phyloP scores from a whole-genome alignment of 345 rosid species.

The Alliaria petiolata region DNA sequence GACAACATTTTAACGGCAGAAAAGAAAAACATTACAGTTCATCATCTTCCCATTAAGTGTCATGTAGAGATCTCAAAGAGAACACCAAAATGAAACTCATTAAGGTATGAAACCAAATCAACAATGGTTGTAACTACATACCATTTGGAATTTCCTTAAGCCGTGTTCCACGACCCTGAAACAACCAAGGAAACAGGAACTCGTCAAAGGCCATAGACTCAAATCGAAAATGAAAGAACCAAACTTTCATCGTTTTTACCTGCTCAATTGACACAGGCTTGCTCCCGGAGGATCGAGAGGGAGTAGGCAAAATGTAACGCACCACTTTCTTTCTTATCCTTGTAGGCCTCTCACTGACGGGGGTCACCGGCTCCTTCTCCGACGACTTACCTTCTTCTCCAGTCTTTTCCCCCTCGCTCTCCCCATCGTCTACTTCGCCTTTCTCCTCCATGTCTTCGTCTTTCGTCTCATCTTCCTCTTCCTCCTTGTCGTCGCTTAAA shows the following conservation, averaged over 20 bases:
- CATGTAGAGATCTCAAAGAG: background rate
- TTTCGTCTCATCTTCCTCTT: constrained; percentile 1
- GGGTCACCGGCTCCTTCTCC: constrained; percentile 44
- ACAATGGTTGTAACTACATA: constrained; percentile 16
- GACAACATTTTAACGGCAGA: background rate
- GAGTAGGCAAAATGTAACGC: constrained; percentile 62
- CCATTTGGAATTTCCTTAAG: constrained; percentile 95
- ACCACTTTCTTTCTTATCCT: constrained; percentile 76
- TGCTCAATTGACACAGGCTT: constrained; percentile 66
- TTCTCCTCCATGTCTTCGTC: background rate
- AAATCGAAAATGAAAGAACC: background rate
- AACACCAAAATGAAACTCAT: background rate
- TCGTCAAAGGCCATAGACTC: background rate
- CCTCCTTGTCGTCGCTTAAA: background rate
- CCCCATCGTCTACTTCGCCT: constrained; percentile 8
- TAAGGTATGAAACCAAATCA: background rate
- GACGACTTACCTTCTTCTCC: constrained; percentile 4
- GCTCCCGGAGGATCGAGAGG: constrained; percentile 43
- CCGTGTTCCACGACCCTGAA: constrained; percentile 83
- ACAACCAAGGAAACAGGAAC: background rate
- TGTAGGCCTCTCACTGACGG: constrained; percentile 65
- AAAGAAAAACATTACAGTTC: background rate
- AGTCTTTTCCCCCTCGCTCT: constrained; percentile 15
- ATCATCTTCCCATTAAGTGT: background rate
- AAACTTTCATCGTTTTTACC: constrained; percentile 35